phyloP scores from a whole-genome alignment of 768 basidiomycete genomes.

The Mrakia blollopis region DNA sequence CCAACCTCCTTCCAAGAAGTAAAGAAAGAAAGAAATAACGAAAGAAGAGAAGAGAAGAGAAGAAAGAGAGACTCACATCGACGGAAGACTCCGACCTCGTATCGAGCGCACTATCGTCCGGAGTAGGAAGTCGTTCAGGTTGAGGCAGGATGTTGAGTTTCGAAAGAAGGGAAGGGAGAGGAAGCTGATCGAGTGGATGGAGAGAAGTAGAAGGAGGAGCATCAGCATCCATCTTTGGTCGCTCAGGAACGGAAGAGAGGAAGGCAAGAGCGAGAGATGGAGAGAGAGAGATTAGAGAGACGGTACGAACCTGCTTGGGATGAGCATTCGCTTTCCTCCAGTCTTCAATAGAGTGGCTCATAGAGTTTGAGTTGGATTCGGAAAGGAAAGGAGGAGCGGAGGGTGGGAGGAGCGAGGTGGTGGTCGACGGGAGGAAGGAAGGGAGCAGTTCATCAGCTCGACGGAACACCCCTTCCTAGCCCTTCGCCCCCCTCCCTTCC shows the following conservation, averaged over 20 bases:
- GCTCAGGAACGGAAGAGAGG: not conserved
- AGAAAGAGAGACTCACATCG: conserved; percentile 17
- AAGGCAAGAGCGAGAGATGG: not conserved
- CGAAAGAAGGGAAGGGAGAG: conserved; percentile 24
- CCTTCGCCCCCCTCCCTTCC: no score
- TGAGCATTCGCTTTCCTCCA: conserved; percentile 15
- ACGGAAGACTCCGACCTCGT: conserved; percentile 21
- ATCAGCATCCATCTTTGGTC: no score
- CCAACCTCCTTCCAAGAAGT: not conserved
- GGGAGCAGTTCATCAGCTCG: no score
- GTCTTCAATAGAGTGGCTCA: conserved; percentile 18
- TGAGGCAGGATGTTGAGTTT: conserved; percentile 32
- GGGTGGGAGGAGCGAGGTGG: not conserved
- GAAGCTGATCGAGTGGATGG: not conserved
- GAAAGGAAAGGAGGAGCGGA: not conserved
- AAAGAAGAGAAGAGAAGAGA: not conserved
- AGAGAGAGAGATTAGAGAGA: not conserved
- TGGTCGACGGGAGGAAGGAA: not conserved
- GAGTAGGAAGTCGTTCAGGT: not conserved
- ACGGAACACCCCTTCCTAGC: no score
- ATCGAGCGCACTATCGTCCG: conserved; percentile 30
- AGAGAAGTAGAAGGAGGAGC: not conserved
- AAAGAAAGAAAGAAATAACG: not conserved
- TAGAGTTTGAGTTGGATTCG: not conserved
- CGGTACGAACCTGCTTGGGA: not conserved